Evolutionary conservation across 768 basidiomycete genomes (phyloP), one percentile per base, ranked within the genome.

Genomic region (Trametes sanguinea): DNA sequence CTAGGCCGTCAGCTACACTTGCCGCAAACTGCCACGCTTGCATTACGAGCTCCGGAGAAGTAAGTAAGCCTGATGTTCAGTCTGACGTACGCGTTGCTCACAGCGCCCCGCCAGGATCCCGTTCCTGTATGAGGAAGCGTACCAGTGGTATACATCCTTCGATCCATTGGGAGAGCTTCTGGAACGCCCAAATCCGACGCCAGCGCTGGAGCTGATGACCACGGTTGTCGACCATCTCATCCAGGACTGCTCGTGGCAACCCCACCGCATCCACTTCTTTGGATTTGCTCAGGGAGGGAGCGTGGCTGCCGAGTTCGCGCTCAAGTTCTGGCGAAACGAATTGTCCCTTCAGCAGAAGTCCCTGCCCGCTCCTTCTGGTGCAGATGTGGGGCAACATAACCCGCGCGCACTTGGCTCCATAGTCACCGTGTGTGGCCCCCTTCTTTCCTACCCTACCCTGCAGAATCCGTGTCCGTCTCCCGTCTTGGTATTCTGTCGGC

Each of bases 241-340:
- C 16, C 66, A 73, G 4, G 81, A 83, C 43, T 90, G 87, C 68
- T 64, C 74, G 1, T 97, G 94, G 94, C 77, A 85, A 6, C 67
- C 80, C 0, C 60, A 82, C 9, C 78, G 81, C n/a, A 88, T 97
- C 43, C 94, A 97, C 71, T 70, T 94, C 48, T 90, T 95, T 59
- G 94, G 94, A 2, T 97, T 92, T 65, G 90, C 83, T 0, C 94
- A 97, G 72, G 94, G 94, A 0, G 95, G 92, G 0, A 87, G 80
- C 17, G 83, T 94, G 37, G 91, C 86, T 1, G 81, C 79, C 2
- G 94, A 97, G 73, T 78, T 85, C 54, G 83, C 81, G 0, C 68
- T 92, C 6, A 68, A 75, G 37, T 82, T 79, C 76, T 89, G 86
- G 69, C 65, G 65, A 51, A 54, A 48, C 53, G 65, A 60, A 47